Conservation (phyloP, 2,329 filamentous ascomycete species). For the Cercospora beticola region DNA sequence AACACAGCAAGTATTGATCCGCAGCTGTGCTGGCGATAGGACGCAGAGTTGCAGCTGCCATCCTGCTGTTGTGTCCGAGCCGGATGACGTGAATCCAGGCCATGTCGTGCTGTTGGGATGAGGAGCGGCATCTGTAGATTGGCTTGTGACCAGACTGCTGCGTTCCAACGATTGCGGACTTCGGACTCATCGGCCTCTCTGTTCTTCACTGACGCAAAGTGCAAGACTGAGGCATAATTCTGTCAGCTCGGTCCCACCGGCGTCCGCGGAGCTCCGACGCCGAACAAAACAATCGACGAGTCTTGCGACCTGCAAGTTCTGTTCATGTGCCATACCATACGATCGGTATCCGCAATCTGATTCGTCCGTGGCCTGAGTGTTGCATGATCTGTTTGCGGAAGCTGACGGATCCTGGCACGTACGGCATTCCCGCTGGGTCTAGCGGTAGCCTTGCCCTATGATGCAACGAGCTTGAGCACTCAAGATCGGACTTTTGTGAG, state of each 20-base stretch:
- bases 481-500: background rate
- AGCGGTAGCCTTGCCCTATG: background rate
- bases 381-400: slow-evolving; percentile 9
- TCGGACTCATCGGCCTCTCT: background rate
- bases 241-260: background rate
- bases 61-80: background rate
- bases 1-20: background rate
- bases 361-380: background rate
- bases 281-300: background rate
- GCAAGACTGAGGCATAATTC: background rate
- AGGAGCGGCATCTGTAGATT: background rate
- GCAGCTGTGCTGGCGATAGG: background rate
- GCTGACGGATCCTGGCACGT: slow-evolving; percentile 10
- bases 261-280: slow-evolving; percentile 1
- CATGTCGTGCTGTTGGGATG: background rate
- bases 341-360: background rate
- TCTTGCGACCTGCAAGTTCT: slow-evolving; percentile 1
- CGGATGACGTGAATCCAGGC: background rate
- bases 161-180: background rate
- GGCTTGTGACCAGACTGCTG: background rate
- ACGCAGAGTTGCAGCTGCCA: background rate
- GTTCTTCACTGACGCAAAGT: background rate
- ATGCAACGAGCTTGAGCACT: background rate
- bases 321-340: slow-evolving; percentile 11
- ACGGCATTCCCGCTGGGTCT: background rate